These are phyloP conservation scores for Lachnellula arida DNA, from an alignment of 2,329 filamentous ascomycete genomes.

Conservation along the genomic window DNA sequence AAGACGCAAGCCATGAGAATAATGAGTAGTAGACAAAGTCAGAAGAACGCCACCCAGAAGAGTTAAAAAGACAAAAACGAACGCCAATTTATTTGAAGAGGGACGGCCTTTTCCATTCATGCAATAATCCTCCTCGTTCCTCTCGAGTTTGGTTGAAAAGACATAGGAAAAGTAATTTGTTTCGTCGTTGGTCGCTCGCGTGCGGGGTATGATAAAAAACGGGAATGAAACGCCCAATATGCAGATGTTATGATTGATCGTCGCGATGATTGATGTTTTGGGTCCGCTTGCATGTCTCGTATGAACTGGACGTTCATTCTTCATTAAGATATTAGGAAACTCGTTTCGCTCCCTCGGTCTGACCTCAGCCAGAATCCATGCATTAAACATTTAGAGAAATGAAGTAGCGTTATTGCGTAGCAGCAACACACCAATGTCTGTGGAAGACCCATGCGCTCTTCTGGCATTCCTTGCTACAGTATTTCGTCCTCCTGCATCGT, in stretches of 20 bases:
- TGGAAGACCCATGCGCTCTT: slow-evolving; percentile 99
- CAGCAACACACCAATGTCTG: slow-evolving; percentile 92
- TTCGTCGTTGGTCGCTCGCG: slow-evolving; percentile 49
- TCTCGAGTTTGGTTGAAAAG: background rate
- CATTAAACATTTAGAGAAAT: slow-evolving; percentile 5
- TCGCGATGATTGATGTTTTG: slow-evolving; percentile 5
- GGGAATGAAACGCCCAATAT: slow-evolving; percentile 21
- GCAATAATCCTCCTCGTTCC: too few relatives aligned
- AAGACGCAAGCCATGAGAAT: too few relatives aligned
- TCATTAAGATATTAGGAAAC: slow-evolving; percentile 26
- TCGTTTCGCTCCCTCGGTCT: slow-evolving; percentile 13
- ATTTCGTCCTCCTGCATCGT: slow-evolving; percentile 92
- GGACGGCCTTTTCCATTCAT: too few relatives aligned
- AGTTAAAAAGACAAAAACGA: too few relatives aligned
- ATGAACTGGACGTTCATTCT: slow-evolving; percentile 10
- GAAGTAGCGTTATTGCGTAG: slow-evolving; percentile 33
- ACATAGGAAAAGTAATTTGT: background rate
- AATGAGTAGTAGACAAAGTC: too few relatives aligned
- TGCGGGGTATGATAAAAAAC: slow-evolving; percentile 16
- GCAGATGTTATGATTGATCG: slow-evolving; percentile 17
- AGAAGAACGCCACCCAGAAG: too few relatives aligned
- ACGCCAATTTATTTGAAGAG: too few relatives aligned
- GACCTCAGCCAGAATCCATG: slow-evolving; percentile 11
- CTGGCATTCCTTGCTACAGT: slow-evolving; percentile 99
- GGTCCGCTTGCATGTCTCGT: slow-evolving; percentile 19